Base-by-base conservation (phyloP, 2,329 filamentous ascomycete species). In the Ambrosiella beaveri region DNA sequence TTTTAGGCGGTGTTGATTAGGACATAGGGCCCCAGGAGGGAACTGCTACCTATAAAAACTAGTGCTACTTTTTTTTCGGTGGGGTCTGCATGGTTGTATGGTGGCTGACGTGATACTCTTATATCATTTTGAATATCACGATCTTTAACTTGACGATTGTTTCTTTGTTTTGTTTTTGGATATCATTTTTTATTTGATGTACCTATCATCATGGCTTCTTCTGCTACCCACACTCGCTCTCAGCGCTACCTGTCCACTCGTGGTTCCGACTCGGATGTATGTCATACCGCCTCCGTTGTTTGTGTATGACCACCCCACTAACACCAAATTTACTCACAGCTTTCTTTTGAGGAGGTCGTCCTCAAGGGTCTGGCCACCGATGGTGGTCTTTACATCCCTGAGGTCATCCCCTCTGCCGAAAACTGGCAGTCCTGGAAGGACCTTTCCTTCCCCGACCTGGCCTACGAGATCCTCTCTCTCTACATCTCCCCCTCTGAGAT, bases 291-390 rank as follows among this genome's bases (percentile, higher is more conserved):
- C 45, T 47, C 19, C 47, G 13, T 15, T 38, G 12, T 19, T 47
- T n/a, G n/a, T 12, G 8, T 27, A 35, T 27, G 1, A 7, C 7
- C 15, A 19, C 41, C 53, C 40, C 39, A 37, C 61, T 61, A 59
- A 62, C 59, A 36, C 57, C n/a, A n/a, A 41, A 53, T n/a, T 17
- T 41, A 35, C 7, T 15, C 3, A 45, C 38, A 90, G 85, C 78
- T 94, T 64, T 90, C 88, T 56, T 95, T 96, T 69, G 90, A 96
- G 71, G 83, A 89, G 57, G 89, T 89, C 52, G 88, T 95, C 45
- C 76, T 95, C 63, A 94, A 95, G 71, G 89, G 89, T 50, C 81
- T 95, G 59, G 89, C 88, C 60, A 76, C 80, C 51, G 90, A 96
- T 66, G 88, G 88, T 60, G 90, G 90, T 57, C 82, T 95, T 36